Percentiles rank a stretch among this genome's conserved stretches.
Conservation (phyloP, 441 rosid genomes). For the Capsella rubella region DNA sequence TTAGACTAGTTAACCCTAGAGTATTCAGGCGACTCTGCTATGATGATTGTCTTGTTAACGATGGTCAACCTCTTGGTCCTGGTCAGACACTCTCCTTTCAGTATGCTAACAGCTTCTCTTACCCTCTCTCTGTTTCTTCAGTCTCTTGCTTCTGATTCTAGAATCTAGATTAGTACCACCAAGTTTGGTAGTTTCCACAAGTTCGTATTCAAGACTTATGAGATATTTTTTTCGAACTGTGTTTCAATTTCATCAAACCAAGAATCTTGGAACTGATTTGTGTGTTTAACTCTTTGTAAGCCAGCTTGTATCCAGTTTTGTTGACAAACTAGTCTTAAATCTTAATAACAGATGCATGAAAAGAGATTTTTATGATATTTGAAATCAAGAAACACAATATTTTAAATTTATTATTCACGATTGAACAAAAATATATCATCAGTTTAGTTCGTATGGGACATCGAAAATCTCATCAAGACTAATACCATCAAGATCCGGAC, state of each 20-base stretch:
- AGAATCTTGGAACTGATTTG: background rate
- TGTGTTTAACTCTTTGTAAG: too few species aligned
- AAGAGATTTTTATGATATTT: background rate
- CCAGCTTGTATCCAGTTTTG: too few species aligned
- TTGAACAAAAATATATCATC: background rate
- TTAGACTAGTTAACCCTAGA: constrained; percentile 41
- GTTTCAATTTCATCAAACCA: background rate
- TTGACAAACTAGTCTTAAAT: too few species aligned
- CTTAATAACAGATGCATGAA: too few species aligned
- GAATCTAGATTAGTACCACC: background rate
- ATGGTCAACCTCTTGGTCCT: constrained; percentile 46
- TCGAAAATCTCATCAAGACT: background rate
- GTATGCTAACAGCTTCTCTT: constrained; percentile 43
- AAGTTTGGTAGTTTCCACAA: constrained; percentile 10
- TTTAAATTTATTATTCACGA: background rate
- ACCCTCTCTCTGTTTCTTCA: constrained; percentile 48
- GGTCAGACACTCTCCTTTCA: constrained; percentile 45
- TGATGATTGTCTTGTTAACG: constrained; percentile 48
- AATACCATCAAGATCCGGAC: background rate
- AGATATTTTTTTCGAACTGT: background rate
- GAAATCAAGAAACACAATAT: background rate
- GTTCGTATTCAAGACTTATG: background rate
- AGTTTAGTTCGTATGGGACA: background rate
- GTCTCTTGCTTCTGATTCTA: constrained; percentile 40
- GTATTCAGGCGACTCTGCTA: constrained; percentile 38